A percentile compares a stretch with the other conserved stretches of the same genome.
Conservation (phyloP, 2,329 filamentous ascomycete genomes). For the Apiospora rasikravindrae region DNA sequence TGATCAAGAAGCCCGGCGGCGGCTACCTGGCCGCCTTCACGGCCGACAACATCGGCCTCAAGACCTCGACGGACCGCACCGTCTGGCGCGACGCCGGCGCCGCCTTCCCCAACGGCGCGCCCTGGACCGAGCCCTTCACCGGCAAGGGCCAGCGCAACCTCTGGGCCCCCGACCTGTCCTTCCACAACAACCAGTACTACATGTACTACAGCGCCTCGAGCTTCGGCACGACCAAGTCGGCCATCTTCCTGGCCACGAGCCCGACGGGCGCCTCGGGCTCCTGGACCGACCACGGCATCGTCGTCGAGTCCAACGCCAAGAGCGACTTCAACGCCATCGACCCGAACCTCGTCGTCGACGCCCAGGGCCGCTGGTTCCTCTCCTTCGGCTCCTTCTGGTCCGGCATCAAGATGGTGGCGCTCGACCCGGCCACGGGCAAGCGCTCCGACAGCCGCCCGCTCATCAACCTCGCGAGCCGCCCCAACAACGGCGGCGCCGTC, state of each 20-base stretch:
- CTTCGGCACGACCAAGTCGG: conserved; percentile 16
- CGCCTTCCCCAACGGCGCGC: conserved; percentile 17
- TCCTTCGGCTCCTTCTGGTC: conserved; percentile 18
- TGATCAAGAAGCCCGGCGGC: conserved; percentile 16
- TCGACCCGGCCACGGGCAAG: conserved; percentile 15
- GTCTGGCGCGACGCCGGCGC: conserved; percentile 9
- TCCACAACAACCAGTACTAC: conserved; percentile 19
- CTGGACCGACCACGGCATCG: conserved; percentile 15
- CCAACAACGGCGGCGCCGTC: conserved; percentile 15
- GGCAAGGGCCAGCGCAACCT: neutral
- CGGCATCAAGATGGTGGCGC: conserved; percentile 15
- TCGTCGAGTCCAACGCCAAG: conserved; percentile 8
- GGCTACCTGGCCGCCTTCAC: conserved; percentile 16
- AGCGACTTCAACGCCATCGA: conserved; percentile 19
- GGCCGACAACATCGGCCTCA: conserved; percentile 7
- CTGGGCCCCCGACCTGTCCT: conserved; percentile 16
- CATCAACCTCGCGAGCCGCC: neutral
- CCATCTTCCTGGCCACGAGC: conserved; percentile 18
- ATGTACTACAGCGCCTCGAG: conserved; percentile 19
- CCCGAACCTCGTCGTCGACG: conserved; percentile 18
- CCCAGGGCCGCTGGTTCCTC: conserved; percentile 13
- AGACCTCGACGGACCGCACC: conserved; percentile 17
- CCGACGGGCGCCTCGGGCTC: conserved; percentile 10
- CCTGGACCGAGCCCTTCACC: conserved; percentile 13
- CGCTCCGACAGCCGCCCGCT: neutral